Base-by-base conservation (phyloP, 2,329 filamentous ascomycete species). In the Aspergillus awamori region DNA sequence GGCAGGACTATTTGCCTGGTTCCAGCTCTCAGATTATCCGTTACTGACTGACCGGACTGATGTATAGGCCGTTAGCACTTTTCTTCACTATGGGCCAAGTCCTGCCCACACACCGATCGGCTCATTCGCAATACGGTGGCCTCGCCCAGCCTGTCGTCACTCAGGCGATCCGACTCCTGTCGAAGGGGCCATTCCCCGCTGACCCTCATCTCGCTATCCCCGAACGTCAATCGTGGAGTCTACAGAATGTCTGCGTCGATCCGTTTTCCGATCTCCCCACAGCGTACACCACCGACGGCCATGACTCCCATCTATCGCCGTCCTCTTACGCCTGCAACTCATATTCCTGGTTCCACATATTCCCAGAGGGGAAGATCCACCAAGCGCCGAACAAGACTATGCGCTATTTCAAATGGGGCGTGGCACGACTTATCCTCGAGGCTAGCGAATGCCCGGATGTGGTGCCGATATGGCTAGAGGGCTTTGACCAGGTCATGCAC, bases 371-470 rank as follows among this genome's bases (percentile, higher is more conserved):
- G 52, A 92, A 91, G 76, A 92, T 97, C 49, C 93, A 98, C 77
- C 95, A 99, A 79, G 88, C 92, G 67, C 85, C 89, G 1, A 81
- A 87, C 45, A 87, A 88, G 69, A 87, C 89, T 7, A 89, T 98
- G 83, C 90, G 95, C 30, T 99, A 99, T 79, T 98, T 98, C 86
- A 97, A 97, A 81, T 99, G 95, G 95, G 95, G 95, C 1, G 84
- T 98, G 1, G 92, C 94, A 6, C 87, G 95, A 2, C 83, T 98
- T 60, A 95, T 99, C 60, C 86, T 99, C 51, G 95, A 99, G 77
- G 87, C 89, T 51, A 90, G 94, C 53, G 92, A 92, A 3, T 88
- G 91, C 64, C 95, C 95, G 0, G 91, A 96, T 67, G 85, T 99
- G 20, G 85, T 99, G 38, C 93, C 95, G 47, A 94, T 99, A 79